Evolutionary conservation across 192 early-diverging fungal species (phyloP).

Genomic region (Geosiphon pyriformis): DNA sequence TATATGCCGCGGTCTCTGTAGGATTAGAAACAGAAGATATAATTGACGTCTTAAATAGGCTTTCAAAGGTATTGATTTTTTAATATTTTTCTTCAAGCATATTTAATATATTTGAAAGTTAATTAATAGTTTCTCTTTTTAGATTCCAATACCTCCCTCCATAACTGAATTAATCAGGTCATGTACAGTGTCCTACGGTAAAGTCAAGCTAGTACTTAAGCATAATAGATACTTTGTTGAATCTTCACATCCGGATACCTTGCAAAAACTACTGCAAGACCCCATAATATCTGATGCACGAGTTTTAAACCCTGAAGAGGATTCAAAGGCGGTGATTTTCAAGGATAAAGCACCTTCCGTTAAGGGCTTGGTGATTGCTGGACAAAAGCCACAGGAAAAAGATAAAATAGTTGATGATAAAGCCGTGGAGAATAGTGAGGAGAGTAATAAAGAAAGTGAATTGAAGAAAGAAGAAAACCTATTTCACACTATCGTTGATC

Average conservation of each 20-base stretch:
- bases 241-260: slow-evolving; percentile 72
- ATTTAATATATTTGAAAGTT: neutral
- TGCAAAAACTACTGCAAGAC: slow-evolving; percentile 77
- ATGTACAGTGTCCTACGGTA: slow-evolving; percentile 87
- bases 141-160: slow-evolving; percentile 47
- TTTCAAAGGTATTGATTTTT: slow-evolving; percentile 77
- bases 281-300: slow-evolving; percentile 65
- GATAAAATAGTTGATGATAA: slow-evolving; percentile 15
- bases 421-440: slow-evolving; percentile 21
- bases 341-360: slow-evolving; percentile 55
- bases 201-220: slow-evolving; percentile 95
- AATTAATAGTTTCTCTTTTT: neutral
- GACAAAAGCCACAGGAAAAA: slow-evolving; percentile 49
- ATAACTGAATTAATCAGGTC: slow-evolving; percentile 71
- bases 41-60: slow-evolving; percentile 79
- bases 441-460: slow-evolving; percentile 25
- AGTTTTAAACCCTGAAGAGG: slow-evolving; percentile 27
- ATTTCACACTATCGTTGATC: slow-evolving; percentile 41
- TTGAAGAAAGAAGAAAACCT: slow-evolving; percentile 33
- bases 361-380: slow-evolving; percentile 63
- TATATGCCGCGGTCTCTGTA: slow-evolving; percentile 98
- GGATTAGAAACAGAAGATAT: slow-evolving; percentile 90
- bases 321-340: slow-evolving; percentile 45
- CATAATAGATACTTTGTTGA: slow-evolving; percentile 94
- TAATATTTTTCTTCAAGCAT: neutral